Evolutionary conservation across 768 basidiomycete genomes (phyloP).

Genomic region (Lactarius hengduanensis): DNA sequence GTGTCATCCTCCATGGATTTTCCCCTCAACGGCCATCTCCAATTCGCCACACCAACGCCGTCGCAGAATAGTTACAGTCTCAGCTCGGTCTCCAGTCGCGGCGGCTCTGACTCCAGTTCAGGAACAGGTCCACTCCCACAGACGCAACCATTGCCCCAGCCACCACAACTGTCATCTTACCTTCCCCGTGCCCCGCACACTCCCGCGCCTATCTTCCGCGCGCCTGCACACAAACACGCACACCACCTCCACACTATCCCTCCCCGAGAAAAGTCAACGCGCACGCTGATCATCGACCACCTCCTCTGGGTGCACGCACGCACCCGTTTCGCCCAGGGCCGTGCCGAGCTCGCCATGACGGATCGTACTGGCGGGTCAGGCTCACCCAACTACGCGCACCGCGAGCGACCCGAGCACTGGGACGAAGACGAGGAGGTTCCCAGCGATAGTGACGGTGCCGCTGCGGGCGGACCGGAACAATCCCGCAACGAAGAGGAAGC

Average conservation of each 20-base stretch:
- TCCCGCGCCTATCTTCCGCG: conserved; percentile 46
- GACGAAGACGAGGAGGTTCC: conserved; percentile 68
- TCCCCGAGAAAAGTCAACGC: conserved; percentile 83
- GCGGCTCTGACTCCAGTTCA: background rate
- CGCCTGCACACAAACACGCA: conserved; percentile 84
- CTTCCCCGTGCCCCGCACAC: background rate
- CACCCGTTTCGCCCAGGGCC: conserved; percentile 79
- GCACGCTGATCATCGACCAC: conserved; percentile 85
- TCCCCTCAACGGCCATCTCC: background rate
- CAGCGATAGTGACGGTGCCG: conserved; percentile 62
- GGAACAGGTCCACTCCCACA: background rate
- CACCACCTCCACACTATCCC: conserved; percentile 87
- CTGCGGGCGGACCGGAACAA: conserved; percentile 39
- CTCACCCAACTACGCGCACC: conserved; percentile 57
- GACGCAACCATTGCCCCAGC: background rate
- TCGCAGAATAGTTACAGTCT: background rate
- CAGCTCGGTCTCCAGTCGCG: background rate
- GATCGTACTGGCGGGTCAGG: conserved; percentile 72
- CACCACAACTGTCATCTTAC: background rate
- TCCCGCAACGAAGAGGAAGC: conserved; percentile 58
- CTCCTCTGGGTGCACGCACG: conserved; percentile 82
- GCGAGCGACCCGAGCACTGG: conserved; percentile 70
- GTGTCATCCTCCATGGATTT: background rate
- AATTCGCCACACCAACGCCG: background rate
- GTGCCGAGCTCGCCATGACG: conserved; percentile 84